phyloP scores from a whole-genome alignment of 208 protist species.

The Leishmania guyanensis region DNA sequence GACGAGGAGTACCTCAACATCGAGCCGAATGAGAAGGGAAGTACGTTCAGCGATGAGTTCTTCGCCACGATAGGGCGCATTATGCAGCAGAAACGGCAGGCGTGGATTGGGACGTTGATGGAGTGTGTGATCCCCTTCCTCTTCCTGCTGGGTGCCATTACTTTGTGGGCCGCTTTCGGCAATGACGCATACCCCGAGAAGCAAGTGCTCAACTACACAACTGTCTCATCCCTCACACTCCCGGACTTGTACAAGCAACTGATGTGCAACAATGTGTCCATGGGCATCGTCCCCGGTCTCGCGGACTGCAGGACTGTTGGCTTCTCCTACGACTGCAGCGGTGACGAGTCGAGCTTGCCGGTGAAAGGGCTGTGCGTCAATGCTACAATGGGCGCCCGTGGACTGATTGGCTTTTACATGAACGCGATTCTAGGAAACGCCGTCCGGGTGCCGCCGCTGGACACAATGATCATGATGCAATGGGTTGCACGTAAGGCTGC shows the following conservation, averaged over 20 bases:
- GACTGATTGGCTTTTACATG: slow-evolving; percentile 21
- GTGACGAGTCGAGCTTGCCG: slow-evolving; percentile 44
- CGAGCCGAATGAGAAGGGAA: slow-evolving; percentile 40
- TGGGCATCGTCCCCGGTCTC: slow-evolving; percentile 23
- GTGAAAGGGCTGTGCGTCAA: slow-evolving; percentile 42
- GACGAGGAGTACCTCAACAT: slow-evolving; percentile 26
- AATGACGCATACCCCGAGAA: slow-evolving; percentile 14
- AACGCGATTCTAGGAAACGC: slow-evolving; percentile 31
- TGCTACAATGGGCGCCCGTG: neutral
- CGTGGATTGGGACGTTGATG: slow-evolving; percentile 24
- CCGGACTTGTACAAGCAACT: slow-evolving; percentile 17
- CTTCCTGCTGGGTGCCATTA: slow-evolving; percentile 46
- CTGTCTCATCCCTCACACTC: slow-evolving; percentile 18
- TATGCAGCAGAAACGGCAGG: slow-evolving; percentile 41
- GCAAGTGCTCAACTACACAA: slow-evolving; percentile 15
- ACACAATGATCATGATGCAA: slow-evolving; percentile 55
- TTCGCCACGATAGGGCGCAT: slow-evolving; percentile 46
- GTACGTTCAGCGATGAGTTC: slow-evolving; percentile 47
- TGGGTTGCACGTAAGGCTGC: slow-evolving; percentile 48
- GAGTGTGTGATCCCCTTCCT: slow-evolving; percentile 59
- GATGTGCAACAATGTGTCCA: slow-evolving; percentile 34
- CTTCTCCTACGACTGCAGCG: slow-evolving; percentile 31
- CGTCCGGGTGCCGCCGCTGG: slow-evolving; percentile 33
- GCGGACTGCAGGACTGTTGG: slow-evolving; percentile 4
- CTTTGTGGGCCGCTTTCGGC: slow-evolving; percentile 54